These are phyloP conservation scores for Acarospora socialis DNA, from an alignment of 2,329 filamentous ascomycete genomes.

Conservation along the genomic window DNA sequence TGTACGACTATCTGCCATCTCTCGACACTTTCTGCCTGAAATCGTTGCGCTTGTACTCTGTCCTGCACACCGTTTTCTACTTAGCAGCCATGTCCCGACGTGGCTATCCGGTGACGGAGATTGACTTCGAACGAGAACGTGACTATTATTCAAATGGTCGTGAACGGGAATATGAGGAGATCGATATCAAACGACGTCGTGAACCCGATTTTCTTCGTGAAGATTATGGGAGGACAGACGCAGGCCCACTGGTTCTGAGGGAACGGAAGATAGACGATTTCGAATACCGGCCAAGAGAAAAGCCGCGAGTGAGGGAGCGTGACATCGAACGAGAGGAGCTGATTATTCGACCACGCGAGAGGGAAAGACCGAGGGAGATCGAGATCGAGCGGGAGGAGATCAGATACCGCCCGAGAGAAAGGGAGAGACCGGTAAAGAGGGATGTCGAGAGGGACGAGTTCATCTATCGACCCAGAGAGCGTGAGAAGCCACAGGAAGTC, in stretches of 20 bases:
- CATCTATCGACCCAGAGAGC: slow-evolving; percentile 10
- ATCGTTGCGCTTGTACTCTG: too few species aligned
- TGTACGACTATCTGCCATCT: too few species aligned
- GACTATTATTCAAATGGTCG: slow-evolving; percentile 32
- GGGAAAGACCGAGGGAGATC: slow-evolving; percentile 16
- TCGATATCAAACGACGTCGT: slow-evolving; percentile 33
- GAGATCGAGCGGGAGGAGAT: slow-evolving; percentile 15
- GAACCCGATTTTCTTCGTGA: slow-evolving; percentile 25
- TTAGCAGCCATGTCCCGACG: slow-evolving; percentile 34
- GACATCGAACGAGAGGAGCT: slow-evolving; percentile 15
- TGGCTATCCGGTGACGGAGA: slow-evolving; percentile 31
- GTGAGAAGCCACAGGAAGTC: slow-evolving; percentile 11
- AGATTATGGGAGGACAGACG: slow-evolving; percentile 19
- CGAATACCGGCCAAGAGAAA: slow-evolving; percentile 23
- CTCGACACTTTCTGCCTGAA: too few species aligned
- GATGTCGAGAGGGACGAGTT: slow-evolving; percentile 13
- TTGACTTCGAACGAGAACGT: slow-evolving; percentile 35
- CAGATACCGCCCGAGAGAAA: slow-evolving; percentile 14
- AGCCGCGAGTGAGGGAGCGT: slow-evolving; percentile 14
- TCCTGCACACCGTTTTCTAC: too few species aligned
- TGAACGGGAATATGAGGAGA: slow-evolving; percentile 36
- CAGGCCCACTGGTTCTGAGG: slow-evolving; percentile 20
- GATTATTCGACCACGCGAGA: too few species aligned
- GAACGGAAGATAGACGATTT: slow-evolving; percentile 22
- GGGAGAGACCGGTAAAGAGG: slow-evolving; percentile 16